Evolutionary conservation across 164 flowering plant genomes (phyloP).

Genomic region (Liquidambar formosana): DNA sequence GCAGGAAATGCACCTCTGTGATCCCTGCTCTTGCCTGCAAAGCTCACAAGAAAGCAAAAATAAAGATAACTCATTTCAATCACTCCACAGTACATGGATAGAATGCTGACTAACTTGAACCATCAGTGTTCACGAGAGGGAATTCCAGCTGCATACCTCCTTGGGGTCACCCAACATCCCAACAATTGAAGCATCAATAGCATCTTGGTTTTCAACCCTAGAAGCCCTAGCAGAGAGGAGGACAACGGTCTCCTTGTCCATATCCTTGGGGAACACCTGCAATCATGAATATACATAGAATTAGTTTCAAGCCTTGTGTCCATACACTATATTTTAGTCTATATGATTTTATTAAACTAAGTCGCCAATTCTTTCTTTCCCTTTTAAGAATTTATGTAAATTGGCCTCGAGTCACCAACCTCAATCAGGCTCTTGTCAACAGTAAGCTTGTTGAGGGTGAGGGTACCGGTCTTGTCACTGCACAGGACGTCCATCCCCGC

Average conservation of each 20-base stretch:
- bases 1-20: conserved; percentile 71
- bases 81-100: not conserved
- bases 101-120: too few species aligned
- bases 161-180: conserved; percentile 73
- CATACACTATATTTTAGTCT: too few species aligned
- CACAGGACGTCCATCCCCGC: conserved; percentile 96
- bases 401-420: conserved; percentile 22
- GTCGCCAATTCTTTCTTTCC: not conserved
- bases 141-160: conserved; percentile 44
- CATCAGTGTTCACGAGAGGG: not conserved
- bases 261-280: conserved; percentile 50
- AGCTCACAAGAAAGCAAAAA: not conserved
- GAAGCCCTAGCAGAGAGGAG: conserved; percentile 78
- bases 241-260: conserved; percentile 55
- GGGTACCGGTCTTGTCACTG: conserved; percentile 96
- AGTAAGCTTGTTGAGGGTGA: conserved; percentile 88
- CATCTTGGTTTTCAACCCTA: conserved; percentile 80
- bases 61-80: not conserved
- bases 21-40: conserved; percentile 77
- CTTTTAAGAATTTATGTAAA: not conserved
- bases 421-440: conserved; percentile 64
- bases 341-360: not conserved
- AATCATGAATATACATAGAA: not conserved
- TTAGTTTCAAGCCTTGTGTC: not conserved
- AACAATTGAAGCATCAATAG: conserved; percentile 81